Evolutionary conservation across 139 green algal species (phyloP).

Genomic region (Chlamydomonas sphaeroides): DNA sequence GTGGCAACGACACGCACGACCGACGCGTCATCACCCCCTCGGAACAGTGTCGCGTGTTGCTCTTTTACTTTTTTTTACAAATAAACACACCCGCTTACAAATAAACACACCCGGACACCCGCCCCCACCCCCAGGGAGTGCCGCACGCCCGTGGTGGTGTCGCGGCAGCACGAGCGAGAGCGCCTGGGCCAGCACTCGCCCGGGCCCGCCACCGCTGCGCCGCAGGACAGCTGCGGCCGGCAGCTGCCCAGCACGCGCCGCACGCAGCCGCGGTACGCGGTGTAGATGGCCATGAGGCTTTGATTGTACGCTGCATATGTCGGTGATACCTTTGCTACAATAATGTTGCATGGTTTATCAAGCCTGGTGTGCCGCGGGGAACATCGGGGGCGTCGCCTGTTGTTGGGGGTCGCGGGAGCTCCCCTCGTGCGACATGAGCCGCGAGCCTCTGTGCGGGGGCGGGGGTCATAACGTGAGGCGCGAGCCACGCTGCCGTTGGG

Average conservation of each 20-base stretch:
- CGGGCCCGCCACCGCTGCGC: slow-evolving; percentile 12
- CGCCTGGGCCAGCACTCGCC: slow-evolving; percentile 12
- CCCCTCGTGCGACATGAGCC: too few relatives aligned
- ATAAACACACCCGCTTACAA: too few relatives aligned
- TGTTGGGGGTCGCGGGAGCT: too few relatives aligned
- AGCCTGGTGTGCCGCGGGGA: too few relatives aligned
- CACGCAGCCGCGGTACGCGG: slow-evolving; percentile 25
- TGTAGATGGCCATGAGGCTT: not conserved
- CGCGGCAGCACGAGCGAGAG: slow-evolving; percentile 17
- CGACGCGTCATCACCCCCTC: too few relatives aligned
- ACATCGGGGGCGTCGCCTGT: too few relatives aligned
- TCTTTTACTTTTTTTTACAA: too few relatives aligned
- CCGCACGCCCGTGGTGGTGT: slow-evolving; percentile 20
- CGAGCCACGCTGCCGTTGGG: not conserved
- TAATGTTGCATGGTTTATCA: too few relatives aligned
- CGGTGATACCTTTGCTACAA: not conserved
- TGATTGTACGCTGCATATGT: not conserved
- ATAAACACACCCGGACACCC: not conserved
- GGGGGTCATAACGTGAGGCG: too few relatives aligned
- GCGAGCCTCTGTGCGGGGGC: too few relatives aligned
- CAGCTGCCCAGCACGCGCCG: slow-evolving; percentile 2
- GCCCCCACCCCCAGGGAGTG: not conserved
- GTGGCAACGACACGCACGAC: too few relatives aligned
- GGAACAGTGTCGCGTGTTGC: not conserved
- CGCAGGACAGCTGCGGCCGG: slow-evolving; percentile 7